A percentile compares a stretch with the other conserved stretches of the same genome.
phyloP scores from a whole-genome alignment of 2,329 filamentous ascomycete species.

The Aspergillus ochraceoroseus region DNA sequence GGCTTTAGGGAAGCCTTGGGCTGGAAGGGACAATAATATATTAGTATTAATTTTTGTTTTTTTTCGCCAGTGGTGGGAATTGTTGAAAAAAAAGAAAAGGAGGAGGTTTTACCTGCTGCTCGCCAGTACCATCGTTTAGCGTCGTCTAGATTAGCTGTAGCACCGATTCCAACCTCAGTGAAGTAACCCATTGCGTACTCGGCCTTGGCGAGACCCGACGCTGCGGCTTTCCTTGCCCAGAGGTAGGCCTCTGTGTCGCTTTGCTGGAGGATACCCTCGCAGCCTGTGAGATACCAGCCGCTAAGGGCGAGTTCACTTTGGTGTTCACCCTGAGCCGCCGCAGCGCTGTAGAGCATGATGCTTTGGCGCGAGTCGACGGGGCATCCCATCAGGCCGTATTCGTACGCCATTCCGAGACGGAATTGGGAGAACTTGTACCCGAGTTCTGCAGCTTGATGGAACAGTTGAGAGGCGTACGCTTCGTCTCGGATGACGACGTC shows the following conservation, averaged over 20 bases:
- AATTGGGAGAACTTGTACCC: constrained; percentile 96
- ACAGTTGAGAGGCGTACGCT: constrained; percentile 71
- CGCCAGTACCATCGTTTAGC: constrained; percentile 98
- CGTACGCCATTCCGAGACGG: constrained; percentile 78
- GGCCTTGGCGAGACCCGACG: constrained; percentile 81
- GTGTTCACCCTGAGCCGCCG: constrained; percentile 89
- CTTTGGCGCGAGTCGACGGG: constrained; percentile 76
- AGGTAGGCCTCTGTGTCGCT: constrained; percentile 95
- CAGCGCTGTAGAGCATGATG: constrained; percentile 90
- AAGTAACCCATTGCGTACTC: constrained; percentile 99
- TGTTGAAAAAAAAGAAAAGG: background rate
- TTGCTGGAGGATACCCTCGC: constrained; percentile 79
- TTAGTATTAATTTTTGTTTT: constrained; percentile 15
- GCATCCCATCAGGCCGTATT: constrained; percentile 80
- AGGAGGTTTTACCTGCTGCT: constrained; percentile 67
- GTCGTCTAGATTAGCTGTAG: constrained; percentile 80
- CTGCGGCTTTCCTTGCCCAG: constrained; percentile 91
- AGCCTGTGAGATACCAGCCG: constrained; percentile 93
- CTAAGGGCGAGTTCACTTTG: constrained; percentile 79
- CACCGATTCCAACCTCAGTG: constrained; percentile 89
- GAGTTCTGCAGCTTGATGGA: constrained; percentile 76
- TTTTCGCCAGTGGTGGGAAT: no score
- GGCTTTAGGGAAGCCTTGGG: constrained; percentile 91
- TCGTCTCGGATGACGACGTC: constrained; percentile 78
- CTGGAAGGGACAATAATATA: constrained; percentile 45